Evolutionary conservation across 805 yeast species (phyloP).

Genomic region (Jamesozyma piceae): DNA sequence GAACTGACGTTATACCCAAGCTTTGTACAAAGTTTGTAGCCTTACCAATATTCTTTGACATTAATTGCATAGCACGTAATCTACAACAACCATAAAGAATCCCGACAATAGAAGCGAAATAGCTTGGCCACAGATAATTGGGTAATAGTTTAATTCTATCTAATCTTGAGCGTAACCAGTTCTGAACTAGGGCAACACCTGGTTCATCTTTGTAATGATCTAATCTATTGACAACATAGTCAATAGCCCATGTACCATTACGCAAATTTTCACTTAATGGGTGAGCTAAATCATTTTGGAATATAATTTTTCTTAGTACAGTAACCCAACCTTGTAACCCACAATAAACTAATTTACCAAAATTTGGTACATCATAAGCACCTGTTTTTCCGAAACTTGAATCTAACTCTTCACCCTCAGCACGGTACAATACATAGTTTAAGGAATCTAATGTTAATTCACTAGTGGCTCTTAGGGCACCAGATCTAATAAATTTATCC

Average conservation of each 20-base stretch:
- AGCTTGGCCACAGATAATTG: constrained; percentile 73
- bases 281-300: constrained; percentile 69
- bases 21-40: constrained; percentile 71
- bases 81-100: constrained; percentile 77
- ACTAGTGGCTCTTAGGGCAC: constrained; percentile 66
- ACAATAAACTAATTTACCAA: constrained; percentile 71
- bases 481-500: constrained; percentile 59
- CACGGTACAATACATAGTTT: constrained; percentile 63
- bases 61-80: constrained; percentile 48
- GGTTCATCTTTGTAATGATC: constrained; percentile 40
- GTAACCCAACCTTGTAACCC: constrained; percentile 92
- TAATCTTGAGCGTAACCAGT: constrained; percentile 63
- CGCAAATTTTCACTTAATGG: constrained; percentile 76
- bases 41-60: constrained; percentile 44
- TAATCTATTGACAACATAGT: constrained; percentile 56
- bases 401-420: constrained; percentile 85
- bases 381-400: constrained; percentile 64
- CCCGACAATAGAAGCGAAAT: constrained; percentile 75
- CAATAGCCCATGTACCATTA: constrained; percentile 83
- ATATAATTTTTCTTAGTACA: constrained; percentile 51
- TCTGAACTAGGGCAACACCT: constrained; percentile 45
- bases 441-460: constrained; percentile 57
- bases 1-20: constrained; percentile 72
- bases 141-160: constrained; percentile 60
- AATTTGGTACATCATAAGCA: constrained; percentile 60